Base-by-base conservation (phyloP, 1,284 basidiomycete genomes). In the Fomitiporia mediterranea region DNA sequence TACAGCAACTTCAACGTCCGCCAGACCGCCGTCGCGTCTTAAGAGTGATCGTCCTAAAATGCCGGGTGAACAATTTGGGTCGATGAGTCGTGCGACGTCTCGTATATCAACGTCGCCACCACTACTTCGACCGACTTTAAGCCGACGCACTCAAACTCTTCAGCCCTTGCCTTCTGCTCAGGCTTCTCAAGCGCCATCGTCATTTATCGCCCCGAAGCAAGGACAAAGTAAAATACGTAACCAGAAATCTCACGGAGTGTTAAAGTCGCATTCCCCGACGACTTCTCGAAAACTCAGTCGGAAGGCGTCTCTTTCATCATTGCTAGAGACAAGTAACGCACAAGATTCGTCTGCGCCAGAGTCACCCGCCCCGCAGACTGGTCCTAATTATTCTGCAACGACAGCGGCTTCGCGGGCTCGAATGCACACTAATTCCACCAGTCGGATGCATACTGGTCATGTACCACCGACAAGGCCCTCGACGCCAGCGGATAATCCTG, bases 361-460 rank as follows among this genome's bases (percentile, higher is more conserved):
- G 61, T 67, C 72, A 23, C 53, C 69, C 17, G 64, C 71, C 34
- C 69, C 73, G 51, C 65, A 68, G 40, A 44, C 58, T 69, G 74
- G 68, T 66, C 74, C 66, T 60, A 71, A 78, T n/a, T 91, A 91
- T 65, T 83, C 87, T 56, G 80, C 85, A 48, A 82, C 88, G 0
- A 91, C 88, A 15, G 86, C 83, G 7, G 84, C 88, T 27, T 91
- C 88, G 17, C 80, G 83, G 62, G 88, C 89, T 35, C 89, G 86
- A 69, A 73, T 75, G 13, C 84, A 86, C 62, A 81, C 79, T 60
- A 79, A 75, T 58, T 83, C 84, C 9, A 77, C 82, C 11, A 78
- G 80, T 64, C 79, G 83, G 51, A 74, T 81, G 23, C 74, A 79
- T 60, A 69, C 68, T n/a, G 64, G 76, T 35, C 78, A 75, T 63